Percentiles rank a stretch among this genome's conserved stretches.
These are phyloP conservation scores for Backusella sp. DNA, from an alignment of 192 early-diverging fungal genomes.

Conservation along the genomic window DNA sequence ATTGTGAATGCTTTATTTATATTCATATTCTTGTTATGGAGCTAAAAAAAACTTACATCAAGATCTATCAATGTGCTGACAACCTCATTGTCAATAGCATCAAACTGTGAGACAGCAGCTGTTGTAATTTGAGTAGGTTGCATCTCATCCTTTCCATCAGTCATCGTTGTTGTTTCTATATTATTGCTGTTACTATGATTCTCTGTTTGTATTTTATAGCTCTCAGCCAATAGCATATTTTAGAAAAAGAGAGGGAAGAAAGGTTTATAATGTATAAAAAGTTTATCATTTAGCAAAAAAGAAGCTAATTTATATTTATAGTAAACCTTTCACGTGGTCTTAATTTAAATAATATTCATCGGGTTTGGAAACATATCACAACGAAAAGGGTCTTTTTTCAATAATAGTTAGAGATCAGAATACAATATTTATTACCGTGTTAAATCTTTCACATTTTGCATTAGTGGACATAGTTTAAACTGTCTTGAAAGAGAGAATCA, in stretches of 20 bases:
- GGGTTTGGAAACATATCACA: not conserved
- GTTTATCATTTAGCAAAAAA: not conserved
- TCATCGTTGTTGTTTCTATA: not conserved
- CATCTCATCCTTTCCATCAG: conserved; percentile 7
- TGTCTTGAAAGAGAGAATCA: not conserved
- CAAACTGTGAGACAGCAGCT: not conserved
- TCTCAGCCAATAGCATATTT: conserved; percentile 4
- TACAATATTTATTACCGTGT: not conserved
- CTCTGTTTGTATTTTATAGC: conserved; percentile 8
- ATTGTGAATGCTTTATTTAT: not conserved
- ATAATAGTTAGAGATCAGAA: not conserved
- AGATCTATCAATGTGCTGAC: not conserved
- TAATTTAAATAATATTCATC: not conserved
- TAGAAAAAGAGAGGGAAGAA: not conserved
- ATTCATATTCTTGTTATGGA: not conserved
- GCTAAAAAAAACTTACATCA: not conserved
- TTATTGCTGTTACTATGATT: not conserved
- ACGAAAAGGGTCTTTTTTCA: not conserved
- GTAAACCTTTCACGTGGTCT: not conserved
- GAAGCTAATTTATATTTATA: conserved; percentile 10
- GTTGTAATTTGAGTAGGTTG: not conserved
- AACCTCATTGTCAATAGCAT: conserved; percentile 5
- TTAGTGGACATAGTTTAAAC: not conserved
- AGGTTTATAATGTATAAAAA: not conserved
- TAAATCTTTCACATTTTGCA: not conserved